Conservation (phyloP, 2,329 filamentous ascomycete species). For the Orbilia ellipsospora region DNA sequence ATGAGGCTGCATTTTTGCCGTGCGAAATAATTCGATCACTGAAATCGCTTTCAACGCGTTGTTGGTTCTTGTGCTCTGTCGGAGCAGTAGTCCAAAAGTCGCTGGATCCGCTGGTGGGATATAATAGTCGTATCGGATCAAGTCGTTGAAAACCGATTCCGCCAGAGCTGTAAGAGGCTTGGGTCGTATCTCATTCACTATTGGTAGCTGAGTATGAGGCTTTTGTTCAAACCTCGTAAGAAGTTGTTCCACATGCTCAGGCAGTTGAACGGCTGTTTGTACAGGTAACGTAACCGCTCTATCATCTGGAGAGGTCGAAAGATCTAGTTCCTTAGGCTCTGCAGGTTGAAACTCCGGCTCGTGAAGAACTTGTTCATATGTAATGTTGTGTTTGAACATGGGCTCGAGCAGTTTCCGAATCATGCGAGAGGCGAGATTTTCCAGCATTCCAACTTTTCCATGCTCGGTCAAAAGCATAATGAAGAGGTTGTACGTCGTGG, state of each 20-base stretch:
- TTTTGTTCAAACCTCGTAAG: constrained; percentile 38
- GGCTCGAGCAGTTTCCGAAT: constrained; percentile 43
- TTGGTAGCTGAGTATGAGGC: constrained; percentile 22
- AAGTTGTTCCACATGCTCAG: constrained; percentile 36
- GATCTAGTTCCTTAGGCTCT: constrained; percentile 13
- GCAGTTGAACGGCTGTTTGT: constrained; percentile 13
- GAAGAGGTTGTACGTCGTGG: constrained; percentile 50
- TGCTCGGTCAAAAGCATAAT: constrained; percentile 48
- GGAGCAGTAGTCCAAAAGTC: constrained; percentile 42
- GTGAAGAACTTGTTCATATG: constrained; percentile 43
- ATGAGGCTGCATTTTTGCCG: constrained; percentile 37
- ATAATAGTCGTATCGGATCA: constrained; percentile 30
- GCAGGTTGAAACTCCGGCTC: constrained; percentile 32
- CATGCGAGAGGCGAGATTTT: constrained; percentile 32
- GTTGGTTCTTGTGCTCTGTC: constrained; percentile 21
- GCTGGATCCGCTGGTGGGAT: constrained; percentile 47
- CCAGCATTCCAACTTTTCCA: constrained; percentile 46
- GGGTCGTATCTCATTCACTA: constrained; percentile 49
- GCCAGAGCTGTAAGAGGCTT: constrained; percentile 28
- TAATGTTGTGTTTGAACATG: constrained; percentile 38
- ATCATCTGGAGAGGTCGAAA: constrained; percentile 1
- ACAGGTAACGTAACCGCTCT: not conserved
- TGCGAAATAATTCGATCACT: constrained; percentile 31
- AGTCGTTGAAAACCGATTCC: constrained; percentile 22
- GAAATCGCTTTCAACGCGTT: constrained; percentile 45